Conservation (phyloP, 2,329 filamentous ascomycete genomes). For the Cytospora leucostoma region DNA sequence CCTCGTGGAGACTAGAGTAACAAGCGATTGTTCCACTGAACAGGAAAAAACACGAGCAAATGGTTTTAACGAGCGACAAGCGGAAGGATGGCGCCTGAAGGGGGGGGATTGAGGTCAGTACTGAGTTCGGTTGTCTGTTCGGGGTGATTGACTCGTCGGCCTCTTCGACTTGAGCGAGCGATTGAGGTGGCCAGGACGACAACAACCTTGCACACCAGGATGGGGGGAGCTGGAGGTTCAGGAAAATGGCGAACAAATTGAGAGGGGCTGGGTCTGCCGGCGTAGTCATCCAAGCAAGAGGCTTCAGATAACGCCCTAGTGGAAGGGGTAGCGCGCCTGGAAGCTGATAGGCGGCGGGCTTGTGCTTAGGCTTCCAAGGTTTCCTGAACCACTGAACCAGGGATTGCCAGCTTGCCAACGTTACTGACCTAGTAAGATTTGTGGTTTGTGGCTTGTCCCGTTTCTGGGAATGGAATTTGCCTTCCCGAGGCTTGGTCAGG, state of each 20-base stretch:
- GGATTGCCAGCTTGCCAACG: conserved; percentile 13
- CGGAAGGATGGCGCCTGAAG: conserved; percentile 24
- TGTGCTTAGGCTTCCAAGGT: conserved; percentile 7
- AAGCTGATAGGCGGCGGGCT: conserved; percentile 22
- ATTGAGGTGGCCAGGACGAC: conserved; percentile 13
- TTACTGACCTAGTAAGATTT: conserved; percentile 23
- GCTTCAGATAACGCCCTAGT: conserved; percentile 4
- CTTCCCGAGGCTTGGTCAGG: conserved; percentile 10
- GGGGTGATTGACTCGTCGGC: conserved; percentile 2
- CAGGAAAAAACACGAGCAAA: conserved; percentile 11
- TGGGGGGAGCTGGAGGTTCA: conserved; percentile 2
- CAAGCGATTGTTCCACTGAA: conserved; percentile 20
- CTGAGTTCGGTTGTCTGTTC: conserved; percentile 1
- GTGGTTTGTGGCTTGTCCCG: conserved; percentile 12
- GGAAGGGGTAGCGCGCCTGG: conserved; percentile 3
- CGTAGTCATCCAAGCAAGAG: conserved; percentile 5
- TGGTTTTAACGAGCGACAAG: conserved; percentile 28
- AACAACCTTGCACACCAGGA: conserved; percentile 13
- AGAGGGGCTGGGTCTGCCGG: conserved; percentile 19
- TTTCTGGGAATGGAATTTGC: conserved; percentile 13
- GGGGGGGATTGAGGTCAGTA: conserved; percentile 23
- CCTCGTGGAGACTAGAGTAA: conserved; percentile 23
- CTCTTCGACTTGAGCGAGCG: conserved; percentile 4
- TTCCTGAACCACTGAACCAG: conserved; percentile 14
- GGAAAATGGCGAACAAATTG: conserved; percentile 11